Percentiles rank a stretch among this genome's conserved stretches.
phyloP scores from a whole-genome alignment of 345 rosid species.

The Microthlaspi erraticum region DNA sequence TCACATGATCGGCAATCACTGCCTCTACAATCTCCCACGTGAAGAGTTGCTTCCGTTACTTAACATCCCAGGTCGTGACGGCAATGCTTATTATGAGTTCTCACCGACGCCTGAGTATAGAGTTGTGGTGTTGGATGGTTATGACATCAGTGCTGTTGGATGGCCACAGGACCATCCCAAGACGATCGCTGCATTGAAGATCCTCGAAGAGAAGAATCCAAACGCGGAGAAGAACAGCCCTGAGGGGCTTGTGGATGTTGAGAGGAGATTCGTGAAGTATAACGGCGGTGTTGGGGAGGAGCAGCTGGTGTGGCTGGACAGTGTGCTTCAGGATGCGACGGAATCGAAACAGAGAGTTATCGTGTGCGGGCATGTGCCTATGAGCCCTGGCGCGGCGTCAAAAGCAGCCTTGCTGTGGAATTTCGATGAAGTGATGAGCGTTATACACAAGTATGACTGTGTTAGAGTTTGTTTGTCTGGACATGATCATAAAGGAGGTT shows the following conservation, averaged over 20 bases:
- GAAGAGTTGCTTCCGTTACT: constrained; percentile 71
- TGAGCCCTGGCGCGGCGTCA: constrained; percentile 62
- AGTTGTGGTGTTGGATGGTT: constrained; percentile 80
- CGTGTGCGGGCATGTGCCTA: constrained; percentile 86
- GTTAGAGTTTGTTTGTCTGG: constrained; percentile 91
- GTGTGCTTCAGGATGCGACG: constrained; percentile 69
- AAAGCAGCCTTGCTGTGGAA: constrained; percentile 83
- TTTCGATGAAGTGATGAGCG: constrained; percentile 74
- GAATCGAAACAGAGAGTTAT: constrained; percentile 68
- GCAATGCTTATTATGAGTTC: constrained; percentile 80
- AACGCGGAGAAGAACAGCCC: constrained; percentile 88
- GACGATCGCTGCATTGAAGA: constrained; percentile 62
- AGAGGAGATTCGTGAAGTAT: constrained; percentile 84
- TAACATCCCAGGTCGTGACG: constrained; percentile 56
- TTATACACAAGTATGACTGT: constrained; percentile 65
- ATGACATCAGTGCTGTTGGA: constrained; percentile 87
- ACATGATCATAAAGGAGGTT: constrained; percentile 83
- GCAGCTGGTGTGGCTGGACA: constrained; percentile 78
- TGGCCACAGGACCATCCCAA: constrained; percentile 83
- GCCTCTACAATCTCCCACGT: constrained; percentile 94
- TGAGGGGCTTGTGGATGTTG: constrained; percentile 62
- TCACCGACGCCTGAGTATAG: constrained; percentile 74
- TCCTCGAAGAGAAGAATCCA: constrained; percentile 74
- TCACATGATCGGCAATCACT: constrained; percentile 96
- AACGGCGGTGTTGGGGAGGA: constrained; percentile 89